phyloP scores from a whole-genome alignment of 495 filamentous ascomycete genomes.

The Zalerion maritima region DNA sequence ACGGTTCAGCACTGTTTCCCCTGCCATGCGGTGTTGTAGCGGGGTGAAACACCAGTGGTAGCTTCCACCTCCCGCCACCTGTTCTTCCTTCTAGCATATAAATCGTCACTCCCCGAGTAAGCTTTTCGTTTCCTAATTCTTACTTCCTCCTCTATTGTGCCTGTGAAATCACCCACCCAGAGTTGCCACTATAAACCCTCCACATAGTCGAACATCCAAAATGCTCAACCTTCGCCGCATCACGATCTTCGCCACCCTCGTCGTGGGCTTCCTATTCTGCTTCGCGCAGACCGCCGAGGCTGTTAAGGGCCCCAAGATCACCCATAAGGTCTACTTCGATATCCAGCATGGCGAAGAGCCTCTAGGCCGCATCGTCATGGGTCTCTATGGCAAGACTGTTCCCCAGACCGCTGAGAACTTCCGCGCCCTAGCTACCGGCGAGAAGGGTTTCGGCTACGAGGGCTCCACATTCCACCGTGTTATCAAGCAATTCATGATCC shows the following conservation, averaged over 20 bases:
- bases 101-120: too few relatives aligned
- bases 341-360: slow-evolving; percentile 78
- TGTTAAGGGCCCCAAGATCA: slow-evolving; percentile 89
- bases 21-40: too few relatives aligned
- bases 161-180: too few relatives aligned
- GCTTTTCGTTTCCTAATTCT: too few relatives aligned
- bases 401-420: slow-evolving; percentile 97
- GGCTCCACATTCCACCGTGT: slow-evolving; percentile 96
- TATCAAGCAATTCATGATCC: slow-evolving; percentile 98
- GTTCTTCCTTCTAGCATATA: too few relatives aligned
- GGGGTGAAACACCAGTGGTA: too few relatives aligned
- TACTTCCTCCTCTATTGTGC: too few relatives aligned
- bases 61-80: too few relatives aligned
- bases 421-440: slow-evolving; percentile 87
- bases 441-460: slow-evolving; percentile 94
- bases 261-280: slow-evolving; percentile 60
- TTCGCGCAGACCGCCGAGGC: slow-evolving; percentile 57
- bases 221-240: slow-evolving; percentile 45
- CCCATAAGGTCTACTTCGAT: slow-evolving; percentile 94
- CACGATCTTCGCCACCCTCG: slow-evolving; percentile 53
- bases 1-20: too few relatives aligned
- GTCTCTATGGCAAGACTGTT: slow-evolving; percentile 96
- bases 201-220: slow-evolving; percentile 14
- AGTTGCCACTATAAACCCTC: neutral
- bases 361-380: slow-evolving; percentile 77